Evolutionary conservation across 2,329 filamentous ascomycete genomes (phyloP), one percentile per base, ranked within the genome.

Genomic region (Neofusicoccum laricinum): DNA sequence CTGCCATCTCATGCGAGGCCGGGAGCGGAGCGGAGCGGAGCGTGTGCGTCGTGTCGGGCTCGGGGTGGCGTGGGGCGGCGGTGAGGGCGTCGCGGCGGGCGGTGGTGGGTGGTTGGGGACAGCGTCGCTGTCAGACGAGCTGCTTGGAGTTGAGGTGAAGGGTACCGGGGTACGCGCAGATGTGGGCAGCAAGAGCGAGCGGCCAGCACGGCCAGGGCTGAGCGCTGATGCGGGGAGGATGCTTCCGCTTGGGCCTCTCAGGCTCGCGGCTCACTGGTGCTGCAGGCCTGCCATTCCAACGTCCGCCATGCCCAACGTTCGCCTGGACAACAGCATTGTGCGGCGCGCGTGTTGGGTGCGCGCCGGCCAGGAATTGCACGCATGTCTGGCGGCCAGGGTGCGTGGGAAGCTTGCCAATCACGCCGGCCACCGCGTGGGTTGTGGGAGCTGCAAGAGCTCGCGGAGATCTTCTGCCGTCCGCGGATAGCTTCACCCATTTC

Each of bases 1-100:
- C 46, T 48, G 57, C 49, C 64, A 65, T 61, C 57, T 57, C 58
- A 64, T 59, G 63, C 45, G 63, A 43, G 30, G 38, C 32, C 2
- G 41, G 45, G 63, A 30, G 51, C 62, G 46, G 43, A 58, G 61
- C 50, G 41, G 61, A 48, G 40, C 34, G 51, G 53, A 48, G 62
- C 17, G 45, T 48, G 34, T 21, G 45, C 36, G 53, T 21, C 34
- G 40, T n/a, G 30, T 45, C 34, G 61, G 61, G 36, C 36, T 36
- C 45, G 30, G 38, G 30, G 36, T 15, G 21, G 48, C 12, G 12
- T n/a, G 25, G 46, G 61, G 59, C 38, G 36, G 40, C 46, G 38
- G 48, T 21, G 53, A 46, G 38, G 36, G 61, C 30, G 41, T 30
- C 36, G 62, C 50, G 49, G 40, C 40, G 48, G 19, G 43, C 5